Evolutionary conservation across 345 rosid genomes (phyloP).

Genomic region (Eutrema heterophyllum): DNA sequence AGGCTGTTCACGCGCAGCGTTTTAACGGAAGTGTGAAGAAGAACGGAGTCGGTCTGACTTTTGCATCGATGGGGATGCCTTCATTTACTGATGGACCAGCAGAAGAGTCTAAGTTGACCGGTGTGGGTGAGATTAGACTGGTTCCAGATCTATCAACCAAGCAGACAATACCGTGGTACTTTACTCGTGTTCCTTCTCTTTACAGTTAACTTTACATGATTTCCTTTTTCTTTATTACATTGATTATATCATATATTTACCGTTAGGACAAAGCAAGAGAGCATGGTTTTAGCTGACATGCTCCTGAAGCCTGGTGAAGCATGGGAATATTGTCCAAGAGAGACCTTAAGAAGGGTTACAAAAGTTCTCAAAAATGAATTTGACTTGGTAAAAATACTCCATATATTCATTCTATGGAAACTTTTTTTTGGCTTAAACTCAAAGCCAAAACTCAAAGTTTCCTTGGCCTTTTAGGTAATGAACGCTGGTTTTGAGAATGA

Average conservation of each 20-base stretch:
- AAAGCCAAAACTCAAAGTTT: conserved; percentile 4
- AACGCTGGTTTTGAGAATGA: conserved; percentile 98
- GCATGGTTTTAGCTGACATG: conserved; percentile 97
- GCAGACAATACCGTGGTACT: conserved; percentile 73
- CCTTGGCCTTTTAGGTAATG: conserved; percentile 47
- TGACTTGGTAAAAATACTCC: conserved; percentile 51
- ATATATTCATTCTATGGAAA: not conserved
- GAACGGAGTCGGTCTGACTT: conserved; percentile 80
- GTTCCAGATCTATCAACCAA: conserved; percentile 80
- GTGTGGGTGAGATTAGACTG: conserved; percentile 84
- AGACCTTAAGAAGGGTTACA: conserved; percentile 61
- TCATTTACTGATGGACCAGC: conserved; percentile 86
- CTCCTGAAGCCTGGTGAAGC: conserved; percentile 69
- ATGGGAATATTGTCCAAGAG: conserved; percentile 98
- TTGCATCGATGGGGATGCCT: conserved; percentile 77
- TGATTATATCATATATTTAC: conserved; percentile 6
- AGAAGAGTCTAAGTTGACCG: conserved; percentile 60
- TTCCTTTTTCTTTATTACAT: not conserved
- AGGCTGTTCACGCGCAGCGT: conserved; percentile 77
- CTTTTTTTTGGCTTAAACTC: not conserved
- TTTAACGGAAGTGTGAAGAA: conserved; percentile 53
- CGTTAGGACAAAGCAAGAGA: conserved; percentile 63
- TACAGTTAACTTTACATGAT: not conserved
- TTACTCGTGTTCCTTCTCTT: not conserved
- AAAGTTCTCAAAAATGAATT: conserved; percentile 79